phyloP scores from a whole-genome alignment of 768 basidiomycete genomes.

The Psilocybe cubensis region DNA sequence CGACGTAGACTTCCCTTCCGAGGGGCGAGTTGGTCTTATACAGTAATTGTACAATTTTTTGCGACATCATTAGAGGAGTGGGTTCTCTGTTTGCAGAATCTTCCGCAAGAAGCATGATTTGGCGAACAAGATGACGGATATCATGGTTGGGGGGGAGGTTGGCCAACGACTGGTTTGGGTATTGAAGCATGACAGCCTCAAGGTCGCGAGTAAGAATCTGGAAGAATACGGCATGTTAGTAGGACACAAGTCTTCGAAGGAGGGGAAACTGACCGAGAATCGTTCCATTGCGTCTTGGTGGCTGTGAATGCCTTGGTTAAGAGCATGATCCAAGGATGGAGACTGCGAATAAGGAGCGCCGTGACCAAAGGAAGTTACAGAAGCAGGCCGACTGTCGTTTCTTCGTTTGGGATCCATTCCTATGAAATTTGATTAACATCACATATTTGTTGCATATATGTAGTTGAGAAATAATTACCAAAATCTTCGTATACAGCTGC shows the following conservation, averaged over 20 bases:
- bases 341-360: slow-evolving; percentile 59
- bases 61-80: slow-evolving; percentile 90
- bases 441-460: slow-evolving; percentile 13
- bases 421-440: slow-evolving; percentile 33
- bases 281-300: slow-evolving; percentile 90
- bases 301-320: slow-evolving; percentile 48
- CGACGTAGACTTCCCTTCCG: slow-evolving; percentile 92
- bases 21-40: slow-evolving; percentile 89
- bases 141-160: slow-evolving; percentile 84
- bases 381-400: slow-evolving; percentile 67
- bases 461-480: slow-evolving; percentile 48
- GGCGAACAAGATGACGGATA: slow-evolving; percentile 81
- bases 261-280: slow-evolving; percentile 60
- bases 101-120: slow-evolving; percentile 81
- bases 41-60: slow-evolving; percentile 93
- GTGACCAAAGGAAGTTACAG: slow-evolving; percentile 67
- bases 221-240: slow-evolving; percentile 1
- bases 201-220: slow-evolving; percentile 63
- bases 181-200: slow-evolving; percentile 77
- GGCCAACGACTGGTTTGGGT: slow-evolving; percentile 72
- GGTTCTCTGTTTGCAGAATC: slow-evolving; percentile 81
- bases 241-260: not conserved
- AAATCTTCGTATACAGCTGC: slow-evolving; percentile 95
- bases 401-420: slow-evolving; percentile 59
- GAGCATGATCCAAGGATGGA: slow-evolving; percentile 59